Evolutionary conservation across 306 rosid species (phyloP).

Genomic region (Chamaecrista fasciculata): DNA sequence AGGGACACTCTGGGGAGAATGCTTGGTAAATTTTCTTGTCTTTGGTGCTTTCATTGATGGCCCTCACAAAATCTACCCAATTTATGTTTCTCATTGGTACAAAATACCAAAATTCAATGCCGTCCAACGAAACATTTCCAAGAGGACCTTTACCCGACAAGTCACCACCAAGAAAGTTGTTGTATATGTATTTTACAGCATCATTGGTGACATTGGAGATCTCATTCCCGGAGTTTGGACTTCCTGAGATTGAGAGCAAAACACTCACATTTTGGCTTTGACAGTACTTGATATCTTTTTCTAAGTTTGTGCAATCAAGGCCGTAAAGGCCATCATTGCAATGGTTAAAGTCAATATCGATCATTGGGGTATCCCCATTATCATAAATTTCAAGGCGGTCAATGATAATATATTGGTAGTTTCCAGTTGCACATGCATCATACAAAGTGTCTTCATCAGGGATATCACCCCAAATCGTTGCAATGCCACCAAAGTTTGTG

Average conservation of each 20-base stretch:
- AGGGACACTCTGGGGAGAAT: constrained; percentile 43
- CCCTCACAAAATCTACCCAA: constrained; percentile 37
- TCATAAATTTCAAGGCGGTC: constrained; percentile 40
- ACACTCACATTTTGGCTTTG: too few species aligned
- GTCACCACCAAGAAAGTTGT: constrained; percentile 38
- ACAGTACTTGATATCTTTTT: constrained; percentile 31
- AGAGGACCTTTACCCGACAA: constrained; percentile 21
- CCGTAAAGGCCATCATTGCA: too few species aligned
- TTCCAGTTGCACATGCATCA: constrained; percentile 45
- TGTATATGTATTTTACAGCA: too few species aligned
- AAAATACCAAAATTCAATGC: constrained; percentile 40
- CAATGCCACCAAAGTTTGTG: constrained; percentile 20
- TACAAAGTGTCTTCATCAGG: constrained; percentile 42
- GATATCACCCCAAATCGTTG: constrained; percentile 43
- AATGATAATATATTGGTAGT: constrained; percentile 30
- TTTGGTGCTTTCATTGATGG: constrained; percentile 1
- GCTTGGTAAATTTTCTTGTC: constrained; percentile 15
- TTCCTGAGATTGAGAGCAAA: too few species aligned
- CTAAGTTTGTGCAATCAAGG: too few species aligned
- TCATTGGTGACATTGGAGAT: too few species aligned
- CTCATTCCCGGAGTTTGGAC: too few species aligned
- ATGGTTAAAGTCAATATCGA: too few species aligned
- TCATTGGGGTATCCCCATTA: constrained; percentile 7
- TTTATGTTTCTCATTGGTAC: not conserved
- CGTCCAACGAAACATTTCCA: constrained; percentile 41